A percentile compares a stretch with the other conserved stretches of the same genome.
These are phyloP conservation scores for Trichoderma asperelloides DNA, from an alignment of 495 filamentous ascomycete genomes.

Conservation along the genomic window DNA sequence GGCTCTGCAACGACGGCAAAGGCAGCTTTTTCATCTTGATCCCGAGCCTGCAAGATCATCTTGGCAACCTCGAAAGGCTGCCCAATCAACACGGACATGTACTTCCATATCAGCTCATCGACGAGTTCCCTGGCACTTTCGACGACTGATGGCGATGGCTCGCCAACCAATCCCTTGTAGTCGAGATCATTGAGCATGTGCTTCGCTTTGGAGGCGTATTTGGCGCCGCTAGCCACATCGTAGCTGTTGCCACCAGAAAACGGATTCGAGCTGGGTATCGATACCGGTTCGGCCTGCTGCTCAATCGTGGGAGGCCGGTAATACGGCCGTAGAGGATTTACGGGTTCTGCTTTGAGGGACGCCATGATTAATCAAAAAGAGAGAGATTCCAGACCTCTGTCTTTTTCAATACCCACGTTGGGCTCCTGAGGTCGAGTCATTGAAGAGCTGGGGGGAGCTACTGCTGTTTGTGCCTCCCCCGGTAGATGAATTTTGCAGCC, in stretches of 20 bases:
- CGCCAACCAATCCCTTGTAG: slow-evolving; percentile 76
- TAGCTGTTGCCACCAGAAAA: slow-evolving; percentile 38
- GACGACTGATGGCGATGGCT: slow-evolving; percentile 62
- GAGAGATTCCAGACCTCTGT: slow-evolving; percentile 6
- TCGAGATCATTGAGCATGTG: slow-evolving; percentile 81
- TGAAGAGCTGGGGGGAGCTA: slow-evolving; percentile 3
- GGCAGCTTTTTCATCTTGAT: slow-evolving; percentile 37
- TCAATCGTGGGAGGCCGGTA: slow-evolving; percentile 81
- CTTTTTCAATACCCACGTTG: slow-evolving; percentile 1
- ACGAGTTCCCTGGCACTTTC: slow-evolving; percentile 62
- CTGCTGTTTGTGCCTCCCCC: background rate
- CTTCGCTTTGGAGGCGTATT: slow-evolving; percentile 67
- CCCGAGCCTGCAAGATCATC: slow-evolving; percentile 75
- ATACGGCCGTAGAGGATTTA: slow-evolving; percentile 90
- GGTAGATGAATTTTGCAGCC: slow-evolving; percentile 5
- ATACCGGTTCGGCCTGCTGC: slow-evolving; percentile 31
- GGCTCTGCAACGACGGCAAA: slow-evolving; percentile 18
- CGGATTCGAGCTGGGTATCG: slow-evolving; percentile 34
- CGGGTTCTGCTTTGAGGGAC: slow-evolving; percentile 39
- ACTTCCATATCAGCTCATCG: slow-evolving; percentile 79
- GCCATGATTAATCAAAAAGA: slow-evolving; percentile 26
- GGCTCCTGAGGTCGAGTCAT: slow-evolving; percentile 4
- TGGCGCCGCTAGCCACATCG: slow-evolving; percentile 25
- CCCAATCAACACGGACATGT: slow-evolving; percentile 71
- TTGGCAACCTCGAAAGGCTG: slow-evolving; percentile 97